Conservation (phyloP, 2,329 filamentous ascomycete species). For the Fusarium luffae region DNA sequence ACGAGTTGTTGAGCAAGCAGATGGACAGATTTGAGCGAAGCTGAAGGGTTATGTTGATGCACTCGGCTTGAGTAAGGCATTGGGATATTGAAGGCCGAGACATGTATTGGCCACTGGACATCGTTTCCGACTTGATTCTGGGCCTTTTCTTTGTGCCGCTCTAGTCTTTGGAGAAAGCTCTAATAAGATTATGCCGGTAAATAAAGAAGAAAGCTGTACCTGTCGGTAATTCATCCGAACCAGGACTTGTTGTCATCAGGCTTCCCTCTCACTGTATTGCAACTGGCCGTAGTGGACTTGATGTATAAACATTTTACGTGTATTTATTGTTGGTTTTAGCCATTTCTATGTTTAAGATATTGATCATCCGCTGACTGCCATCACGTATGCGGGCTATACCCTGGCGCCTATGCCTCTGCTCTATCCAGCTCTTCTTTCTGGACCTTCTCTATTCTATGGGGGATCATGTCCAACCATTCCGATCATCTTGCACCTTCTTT, state of each 20-base stretch:
- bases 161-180: neutral
- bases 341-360: neutral
- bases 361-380: neutral
- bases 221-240: no score
- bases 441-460: constrained; percentile 6
- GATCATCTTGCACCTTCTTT: neutral
- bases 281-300: neutral
- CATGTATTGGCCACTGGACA: neutral
- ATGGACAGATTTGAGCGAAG: neutral
- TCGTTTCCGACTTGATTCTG: neutral
- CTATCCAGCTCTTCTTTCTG: neutral
- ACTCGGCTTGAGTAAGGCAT: neutral
- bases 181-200: no score
- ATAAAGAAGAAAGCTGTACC: no score
- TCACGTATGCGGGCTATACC: neutral
- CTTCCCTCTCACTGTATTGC: no score
- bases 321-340: neutral
- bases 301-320: neutral
- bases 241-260: no score
- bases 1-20: neutral
- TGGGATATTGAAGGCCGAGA: neutral
- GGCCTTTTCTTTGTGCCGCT: neutral
- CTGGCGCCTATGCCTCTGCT: neutral
- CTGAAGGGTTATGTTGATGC: neutral
- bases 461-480: neutral